Evolutionary conservation across 208 protist species (phyloP).

Genomic region (Leishmania arabica): DNA sequence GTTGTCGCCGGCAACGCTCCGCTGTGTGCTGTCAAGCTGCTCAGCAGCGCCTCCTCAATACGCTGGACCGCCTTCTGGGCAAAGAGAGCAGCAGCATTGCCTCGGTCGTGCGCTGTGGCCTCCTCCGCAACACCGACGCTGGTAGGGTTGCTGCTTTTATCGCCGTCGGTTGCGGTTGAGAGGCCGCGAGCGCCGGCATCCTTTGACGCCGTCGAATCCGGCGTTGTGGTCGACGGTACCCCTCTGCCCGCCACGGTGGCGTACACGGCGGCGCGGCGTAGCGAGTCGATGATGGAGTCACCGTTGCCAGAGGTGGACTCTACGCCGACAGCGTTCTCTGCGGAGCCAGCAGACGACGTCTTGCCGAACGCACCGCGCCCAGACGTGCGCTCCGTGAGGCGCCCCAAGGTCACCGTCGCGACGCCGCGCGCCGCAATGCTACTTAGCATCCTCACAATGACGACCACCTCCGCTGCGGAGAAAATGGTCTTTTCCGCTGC

Average conservation of each 20-base stretch:
- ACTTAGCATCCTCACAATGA: constrained; percentile 22
- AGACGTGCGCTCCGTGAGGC: neutral
- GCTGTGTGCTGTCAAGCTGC: constrained; percentile 10
- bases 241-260: neutral
- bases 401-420: neutral
- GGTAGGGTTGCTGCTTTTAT: neutral
- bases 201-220: neutral
- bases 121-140: neutral
- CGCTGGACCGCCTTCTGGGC: neutral
- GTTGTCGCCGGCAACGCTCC: constrained; percentile 9
- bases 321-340: neutral
- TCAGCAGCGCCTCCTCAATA: constrained; percentile 18
- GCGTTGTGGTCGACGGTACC: neutral
- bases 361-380: neutral
- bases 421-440: constrained; percentile 22
- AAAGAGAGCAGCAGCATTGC: neutral
- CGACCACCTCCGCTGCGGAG: constrained; percentile 17
- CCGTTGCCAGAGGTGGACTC: neutral
- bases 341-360: neutral
- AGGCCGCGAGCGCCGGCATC: neutral
- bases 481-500: neutral
- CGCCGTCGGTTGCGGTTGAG: too few relatives aligned
- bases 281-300: constrained; percentile 10
- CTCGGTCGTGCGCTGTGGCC: neutral
- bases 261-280: constrained; percentile 12